Base-by-base conservation (phyloP, 2,329 filamentous ascomycete species). In the Fragosphaeria purpurea region DNA sequence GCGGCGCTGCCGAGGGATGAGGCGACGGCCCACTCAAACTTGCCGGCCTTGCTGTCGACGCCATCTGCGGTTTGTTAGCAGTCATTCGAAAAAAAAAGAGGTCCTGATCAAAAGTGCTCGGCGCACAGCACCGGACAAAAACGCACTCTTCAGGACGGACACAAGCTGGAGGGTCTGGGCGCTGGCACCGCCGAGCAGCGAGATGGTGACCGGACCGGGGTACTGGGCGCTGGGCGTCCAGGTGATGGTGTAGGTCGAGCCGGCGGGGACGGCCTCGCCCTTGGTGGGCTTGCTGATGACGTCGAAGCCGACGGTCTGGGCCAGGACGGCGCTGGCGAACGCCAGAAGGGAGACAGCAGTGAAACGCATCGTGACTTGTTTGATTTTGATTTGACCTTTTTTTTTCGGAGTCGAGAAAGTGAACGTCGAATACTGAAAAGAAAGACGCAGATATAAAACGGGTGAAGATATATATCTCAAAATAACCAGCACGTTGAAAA, bases 261-360 rank as follows among this genome's bases (percentile, higher is more conserved):
- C 79, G 41, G 76, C 73, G 35, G 63, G 49, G 56, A 82, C 56
- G 44, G 63, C 53, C 63, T 75, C 64, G 58, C 65, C 65, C 47
- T 67, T 41, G 35, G 59, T 56, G 53, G 80, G 80, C 53, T 65
- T 65, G 58, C 61, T 68, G 62, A 83, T 68, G 60, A 70, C 64
- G 62, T 80, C 71, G 66, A 82, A 83, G 60, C 72, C 73, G n/a
- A 66, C 51, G 46, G 73, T 75, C 66, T 79, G 76, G 52, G 77
- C 78, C 53, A 77, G 56, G 56, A 64, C 73, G 55, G 72, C 63
- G 65, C 69, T 68, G 59, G 70, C 70, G 56, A 76, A 68, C 61
- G 76, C 76, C 67, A 80, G 59, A 57, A 75, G 56, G 61, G 76
- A 66, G 53, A 73, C 66, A 56, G 70, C 55, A 56, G 69, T 63